Base-by-base conservation (phyloP, 805 yeast genomes). In the Zygoascus ofunaensis region DNA sequence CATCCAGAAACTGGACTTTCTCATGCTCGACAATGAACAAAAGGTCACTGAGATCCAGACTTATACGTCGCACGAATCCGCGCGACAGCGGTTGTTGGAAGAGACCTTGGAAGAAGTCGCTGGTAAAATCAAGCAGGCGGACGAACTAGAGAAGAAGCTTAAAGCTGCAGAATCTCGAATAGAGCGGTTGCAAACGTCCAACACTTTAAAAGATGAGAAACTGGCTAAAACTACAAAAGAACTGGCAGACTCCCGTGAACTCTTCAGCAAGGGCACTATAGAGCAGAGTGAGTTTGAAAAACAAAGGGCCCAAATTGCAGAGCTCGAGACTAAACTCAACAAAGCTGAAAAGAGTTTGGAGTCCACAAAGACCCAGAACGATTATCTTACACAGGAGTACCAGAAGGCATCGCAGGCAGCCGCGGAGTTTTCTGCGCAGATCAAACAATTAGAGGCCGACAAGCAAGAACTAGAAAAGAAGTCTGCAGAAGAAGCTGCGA, bases 321-420 rank as follows among this genome's bases (percentile, higher is more conserved):
- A 69, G 4, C 55, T 79, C 30, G 70, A 72, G 46, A 70, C 70
- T 4, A 67, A 71, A 41, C 62, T 80, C 2, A 61, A 64, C 26
- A 68, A 61, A 23, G 60, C 71, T 37, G 61, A 71, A n/a, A 61
- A 65, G 12, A 70, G 70, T 49, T 54, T 72, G 1, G 71, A 70
- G 21, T 68, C 79, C 4, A 69, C 70, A 36, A 59, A 60, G 1
- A 76, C 75, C 30, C 95, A 87, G 54, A 72, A 69, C 38, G 74
- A 67, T 41, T 87, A 83, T 60, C 81, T 56, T 61, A 55, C 53
- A 21, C 48, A 39, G 15, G 60, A 54, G 41, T 56, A 47, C 42
- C 57, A 61, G 39, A 49, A 53, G 40, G 62, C 65, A 2, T 48
- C 59, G 0, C 47, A 50, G 3, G 58, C 64, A 2, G 59, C 63